Base-by-base conservation (phyloP, 257 asterid genomes). In the Perilla frutescens region DNA sequence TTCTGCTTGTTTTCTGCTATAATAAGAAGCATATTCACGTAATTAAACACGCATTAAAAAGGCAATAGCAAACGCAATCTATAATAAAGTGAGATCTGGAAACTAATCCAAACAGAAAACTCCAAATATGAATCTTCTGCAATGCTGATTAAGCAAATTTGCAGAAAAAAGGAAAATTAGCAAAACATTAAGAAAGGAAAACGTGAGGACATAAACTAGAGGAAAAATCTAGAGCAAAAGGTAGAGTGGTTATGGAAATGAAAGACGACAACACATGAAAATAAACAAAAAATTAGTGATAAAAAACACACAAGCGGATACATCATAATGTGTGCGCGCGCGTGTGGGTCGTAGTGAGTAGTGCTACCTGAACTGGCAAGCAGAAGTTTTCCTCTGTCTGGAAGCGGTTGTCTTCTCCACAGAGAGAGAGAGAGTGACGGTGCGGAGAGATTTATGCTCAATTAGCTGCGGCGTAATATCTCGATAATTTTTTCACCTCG, bases 31-130 rank as follows among this genome's bases (percentile, higher is more conserved):
- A 15, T 3, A 20, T 37, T n/a, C 14, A 14, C 51, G 29, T 39
- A 61, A 70, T 45, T 26, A 58, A 47, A 5, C 29, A 56, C 26
- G 15, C 53, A 62, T n/a, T 29, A 50, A 41, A 53, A 59, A 44
- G 53, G 59, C 20, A 44, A 6, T 31, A 13, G 50, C 44, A 50
- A 63, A 40, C 66, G 34, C 72, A 54, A 9, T 39, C 10, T 49
- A 7, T 3, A 61, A 53, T 6, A 13, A 61, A 51, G 72, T 39
- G 67, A 81, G 76, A 82, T 82, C 81, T 64, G 55, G 65, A 51
- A 75, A 63, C 20, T 45, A 76, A 74, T 73, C 88, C 88, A 82
- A 74, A 73, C 84, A 85, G 92, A 78, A 79, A 76, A 66, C 79
- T 78, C 87, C 87, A 83, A 83, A 77, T 45, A 40, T 3, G 45